Conservation (phyloP, 1,284 basidiomycete species). For the Gymnopus androsaceus region DNA sequence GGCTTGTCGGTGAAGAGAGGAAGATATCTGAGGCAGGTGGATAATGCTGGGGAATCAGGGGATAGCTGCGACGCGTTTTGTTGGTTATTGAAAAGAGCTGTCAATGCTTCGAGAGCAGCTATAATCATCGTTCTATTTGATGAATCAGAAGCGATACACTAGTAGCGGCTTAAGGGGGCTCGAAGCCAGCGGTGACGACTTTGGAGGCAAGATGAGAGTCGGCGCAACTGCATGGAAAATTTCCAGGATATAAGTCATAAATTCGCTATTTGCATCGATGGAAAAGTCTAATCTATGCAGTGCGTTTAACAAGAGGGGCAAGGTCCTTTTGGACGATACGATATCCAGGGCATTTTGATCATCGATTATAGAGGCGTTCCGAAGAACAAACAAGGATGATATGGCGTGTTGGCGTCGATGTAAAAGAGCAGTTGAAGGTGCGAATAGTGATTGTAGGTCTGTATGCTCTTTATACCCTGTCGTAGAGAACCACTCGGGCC, state of each 20-base stretch:
- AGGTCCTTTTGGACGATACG: constrained; percentile 56
- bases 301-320: constrained; percentile 59
- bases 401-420: constrained; percentile 65
- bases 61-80: constrained; percentile 56
- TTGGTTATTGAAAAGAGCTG: constrained; percentile 61
- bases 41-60: constrained; percentile 56
- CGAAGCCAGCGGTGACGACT: constrained; percentile 28
- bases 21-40: constrained; percentile 66
- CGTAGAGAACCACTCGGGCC: constrained; percentile 75
- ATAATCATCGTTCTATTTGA: constrained; percentile 75
- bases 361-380: constrained; percentile 72
- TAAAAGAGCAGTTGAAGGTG: constrained; percentile 49
- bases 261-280: constrained; percentile 66
- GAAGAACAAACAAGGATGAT: constrained; percentile 75
- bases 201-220: constrained; percentile 40
- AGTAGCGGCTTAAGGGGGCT: constrained; percentile 55
- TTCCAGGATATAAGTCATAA: constrained; percentile 68
- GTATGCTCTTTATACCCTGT: constrained; percentile 50
- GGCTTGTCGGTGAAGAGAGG: constrained; percentile 73
- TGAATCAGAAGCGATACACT: constrained; percentile 54
- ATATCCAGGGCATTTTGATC: constrained; percentile 60
- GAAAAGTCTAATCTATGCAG: constrained; percentile 56
- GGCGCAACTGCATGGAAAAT: constrained; percentile 57
- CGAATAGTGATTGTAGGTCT: constrained; percentile 52
- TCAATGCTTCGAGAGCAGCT: constrained; percentile 58